phyloP scores from a whole-genome alignment of 1,139 yeast species.

The Suhomyces wounanorum region DNA sequence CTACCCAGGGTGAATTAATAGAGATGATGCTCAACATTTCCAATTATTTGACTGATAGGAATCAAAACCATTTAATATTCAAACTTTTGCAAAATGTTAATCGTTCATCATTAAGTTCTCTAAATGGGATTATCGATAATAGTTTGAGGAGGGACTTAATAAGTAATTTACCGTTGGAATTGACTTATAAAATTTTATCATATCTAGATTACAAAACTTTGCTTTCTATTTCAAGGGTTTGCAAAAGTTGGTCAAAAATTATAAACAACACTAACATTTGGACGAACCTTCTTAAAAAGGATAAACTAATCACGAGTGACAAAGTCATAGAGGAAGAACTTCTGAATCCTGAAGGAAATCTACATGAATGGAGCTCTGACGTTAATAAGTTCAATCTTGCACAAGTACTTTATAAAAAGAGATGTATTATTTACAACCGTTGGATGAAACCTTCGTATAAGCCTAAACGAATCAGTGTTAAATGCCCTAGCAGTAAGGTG shows the following conservation, averaged over 20 bases:
- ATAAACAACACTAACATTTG: constrained; percentile 64
- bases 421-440: constrained; percentile 63
- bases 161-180: constrained; percentile 70
- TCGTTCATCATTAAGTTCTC: constrained; percentile 67
- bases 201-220: constrained; percentile 68
- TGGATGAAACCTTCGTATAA: constrained; percentile 80
- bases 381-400: constrained; percentile 31
- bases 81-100: constrained; percentile 65
- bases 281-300: constrained; percentile 56
- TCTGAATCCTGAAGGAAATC: constrained; percentile 27
- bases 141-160: constrained; percentile 75
- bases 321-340: constrained; percentile 40
- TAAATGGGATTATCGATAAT: constrained; percentile 58
- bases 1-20: constrained; percentile 44
- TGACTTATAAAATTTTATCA: constrained; percentile 67
- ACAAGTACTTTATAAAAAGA: constrained; percentile 65
- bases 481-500: constrained; percentile 70
- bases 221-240: constrained; percentile 63
- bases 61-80: constrained; percentile 54
- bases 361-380: constrained; percentile 35
- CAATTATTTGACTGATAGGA: constrained; percentile 37
- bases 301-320: constrained; percentile 50
- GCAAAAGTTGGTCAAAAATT: constrained; percentile 66
- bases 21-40: constrained; percentile 39
- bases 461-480: constrained; percentile 72